A percentile compares a stretch with the other conserved stretches of the same genome.
Conservation (phyloP, 1,284 basidiomycete genomes). For the Xanthoconium separans region DNA sequence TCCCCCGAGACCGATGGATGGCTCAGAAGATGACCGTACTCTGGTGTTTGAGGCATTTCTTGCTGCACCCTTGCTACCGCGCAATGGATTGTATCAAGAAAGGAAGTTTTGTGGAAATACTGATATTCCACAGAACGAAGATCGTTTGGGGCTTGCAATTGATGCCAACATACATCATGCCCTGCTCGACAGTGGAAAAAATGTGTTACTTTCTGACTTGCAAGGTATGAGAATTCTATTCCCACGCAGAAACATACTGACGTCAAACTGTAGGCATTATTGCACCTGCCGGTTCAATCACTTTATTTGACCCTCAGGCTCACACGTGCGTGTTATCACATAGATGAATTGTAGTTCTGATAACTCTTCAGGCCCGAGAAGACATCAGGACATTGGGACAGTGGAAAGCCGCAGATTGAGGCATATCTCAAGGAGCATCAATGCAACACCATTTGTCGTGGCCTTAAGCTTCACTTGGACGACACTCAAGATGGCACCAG, state of each 20-base stretch:
- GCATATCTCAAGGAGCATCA: too few species aligned
- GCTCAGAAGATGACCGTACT: background rate
- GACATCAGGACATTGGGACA: too few species aligned
- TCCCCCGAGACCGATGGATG: background rate
- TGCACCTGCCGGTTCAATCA: background rate
- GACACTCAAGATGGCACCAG: too few species aligned
- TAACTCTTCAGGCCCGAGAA: too few species aligned
- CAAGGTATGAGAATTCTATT: background rate
- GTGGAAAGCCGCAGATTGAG: too few species aligned
- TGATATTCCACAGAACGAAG: background rate
- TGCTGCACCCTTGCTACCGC: background rate
- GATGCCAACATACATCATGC: background rate
- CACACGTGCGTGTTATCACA: too few species aligned
- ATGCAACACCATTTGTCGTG: too few species aligned
- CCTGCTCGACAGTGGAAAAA: background rate
- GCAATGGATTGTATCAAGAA: background rate
- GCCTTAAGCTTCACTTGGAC: too few species aligned
- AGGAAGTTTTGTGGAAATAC: background rate
- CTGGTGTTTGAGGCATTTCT: background rate
- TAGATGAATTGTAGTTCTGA: too few species aligned
- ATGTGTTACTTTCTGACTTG: background rate
- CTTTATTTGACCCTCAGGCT: too few species aligned
- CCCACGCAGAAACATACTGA: background rate
- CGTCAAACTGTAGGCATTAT: background rate
- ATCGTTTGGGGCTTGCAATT: background rate